Evolutionary conservation across 345 rosid genomes (phyloP), one percentile per base, ranked within the genome.

Genomic region (Linum usitatissimum): DNA sequence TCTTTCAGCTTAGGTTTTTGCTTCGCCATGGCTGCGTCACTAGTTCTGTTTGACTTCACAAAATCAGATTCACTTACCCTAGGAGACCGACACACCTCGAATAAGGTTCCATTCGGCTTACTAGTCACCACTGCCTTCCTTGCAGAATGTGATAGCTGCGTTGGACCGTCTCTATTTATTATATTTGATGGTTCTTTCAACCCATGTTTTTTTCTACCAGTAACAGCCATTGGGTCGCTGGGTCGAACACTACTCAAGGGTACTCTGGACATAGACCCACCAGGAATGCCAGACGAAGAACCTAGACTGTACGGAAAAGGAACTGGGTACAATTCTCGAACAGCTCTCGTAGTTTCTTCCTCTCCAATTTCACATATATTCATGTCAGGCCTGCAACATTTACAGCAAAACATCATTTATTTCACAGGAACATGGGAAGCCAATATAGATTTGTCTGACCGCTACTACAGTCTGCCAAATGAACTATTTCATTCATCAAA

Each of bases 271-370:
- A 60, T 51, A 64, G 51, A 48, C 19, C 58, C 78, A 19, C 66
- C 77, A 55, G 71, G 51, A 68, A 77, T 90, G 65, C 71, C 65
- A 53, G 66, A 86, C 64, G 70, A 64, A 49, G 66, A 57, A 68
- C 66, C 73, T 71, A 79, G 87, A 71, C 70, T 71, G 58, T 8
- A 60, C 15, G 45, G 60, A 39, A 54, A 40, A 49, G 73, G 61
- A 30, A 42, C 69, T 19, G 79, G 70, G 48, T 56, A 77, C 79
- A 65, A 63, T 28, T 79, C 87, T 28, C 71, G 58, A 54, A 81
- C 70, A 53, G 98, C 95, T 66, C 68, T 79, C 9, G 83, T 88
- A 18, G 97, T 90, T 74, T 90, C 93, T 58, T 80, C 89, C 80
- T 94, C 90, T 1, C 77, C 79, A 63, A 90, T 66, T 66, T 71